phyloP scores from a whole-genome alignment of 805 yeast genomes.

The Spathaspora boniae region DNA sequence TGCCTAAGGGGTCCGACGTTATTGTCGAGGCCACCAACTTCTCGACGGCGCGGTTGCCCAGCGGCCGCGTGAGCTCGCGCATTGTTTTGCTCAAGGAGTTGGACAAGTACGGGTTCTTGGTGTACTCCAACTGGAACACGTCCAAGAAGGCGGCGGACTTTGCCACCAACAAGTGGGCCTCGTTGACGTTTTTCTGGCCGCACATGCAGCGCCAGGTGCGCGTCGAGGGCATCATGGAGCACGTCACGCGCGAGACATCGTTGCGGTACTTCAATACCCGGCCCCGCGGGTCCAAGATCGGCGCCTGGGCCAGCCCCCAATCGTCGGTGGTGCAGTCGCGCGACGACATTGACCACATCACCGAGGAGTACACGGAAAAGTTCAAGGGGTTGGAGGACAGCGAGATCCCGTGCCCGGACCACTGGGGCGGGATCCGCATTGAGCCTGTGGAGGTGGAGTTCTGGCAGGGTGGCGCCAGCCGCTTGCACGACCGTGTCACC shows the following conservation, averaged over 20 bases:
- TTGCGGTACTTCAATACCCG: slow-evolving; percentile 79
- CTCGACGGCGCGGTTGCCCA: slow-evolving; percentile 85
- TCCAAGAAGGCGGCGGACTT: slow-evolving; percentile 79
- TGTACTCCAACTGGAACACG: slow-evolving; percentile 88
- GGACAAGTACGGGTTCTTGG: slow-evolving; percentile 77
- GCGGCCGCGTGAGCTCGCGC: slow-evolving; percentile 86
- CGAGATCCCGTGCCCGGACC: slow-evolving; percentile 84
- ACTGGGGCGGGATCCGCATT: slow-evolving; percentile 92
- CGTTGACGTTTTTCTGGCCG: slow-evolving; percentile 90
- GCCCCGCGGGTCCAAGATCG: slow-evolving; percentile 89
- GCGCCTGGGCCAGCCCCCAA: slow-evolving; percentile 97
- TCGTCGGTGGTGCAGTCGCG: slow-evolving; percentile 56
- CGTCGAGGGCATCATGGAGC: slow-evolving; percentile 81
- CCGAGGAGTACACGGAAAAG: slow-evolving; percentile 46
- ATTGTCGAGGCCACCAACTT: slow-evolving; percentile 83
- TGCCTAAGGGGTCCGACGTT: slow-evolving; percentile 39
- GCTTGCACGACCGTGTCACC: slow-evolving; percentile 86
- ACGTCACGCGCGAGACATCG: slow-evolving; percentile 67
- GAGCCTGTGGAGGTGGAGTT: slow-evolving; percentile 90
- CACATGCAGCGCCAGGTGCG: slow-evolving; percentile 88
- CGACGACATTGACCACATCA: slow-evolving; percentile 57
- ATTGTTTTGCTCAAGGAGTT: slow-evolving; percentile 86
- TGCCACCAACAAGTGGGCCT: slow-evolving; percentile 69
- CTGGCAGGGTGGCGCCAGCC: slow-evolving; percentile 93
- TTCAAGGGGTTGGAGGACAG: slow-evolving; percentile 55